Percentiles rank a stretch among this genome's conserved stretches.
phyloP scores from a whole-genome alignment of 192 early-diverging fungal genomes.

The Entrophospora sp. region DNA sequence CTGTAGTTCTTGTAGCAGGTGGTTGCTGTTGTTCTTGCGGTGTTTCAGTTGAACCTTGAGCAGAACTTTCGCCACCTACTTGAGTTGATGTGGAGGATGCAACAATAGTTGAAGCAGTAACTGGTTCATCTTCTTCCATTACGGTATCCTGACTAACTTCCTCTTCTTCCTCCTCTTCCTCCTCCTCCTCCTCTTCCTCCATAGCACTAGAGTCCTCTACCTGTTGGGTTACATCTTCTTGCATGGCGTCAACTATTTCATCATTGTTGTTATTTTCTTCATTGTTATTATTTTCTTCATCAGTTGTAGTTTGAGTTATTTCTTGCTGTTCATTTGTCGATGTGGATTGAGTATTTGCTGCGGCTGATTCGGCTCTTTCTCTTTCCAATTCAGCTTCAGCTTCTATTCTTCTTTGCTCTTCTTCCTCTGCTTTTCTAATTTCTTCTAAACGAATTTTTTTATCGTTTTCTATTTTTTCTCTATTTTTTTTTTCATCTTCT shows the following conservation, averaged over 20 bases:
- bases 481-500: slow-evolving; percentile 51
- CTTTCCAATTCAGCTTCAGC: slow-evolving; percentile 28
- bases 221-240: slow-evolving; percentile 25
- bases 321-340: too few species aligned
- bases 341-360: too few species aligned
- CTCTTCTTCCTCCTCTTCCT: too few species aligned
- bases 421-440: slow-evolving; percentile 47
- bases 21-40: slow-evolving; percentile 1
- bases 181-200: too few species aligned
- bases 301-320: background rate
- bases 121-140: background rate
- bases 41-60: background rate
- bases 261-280: slow-evolving; percentile 6
- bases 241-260: slow-evolving; percentile 25
- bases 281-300: background rate
- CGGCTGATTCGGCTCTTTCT: slow-evolving; percentile 33
- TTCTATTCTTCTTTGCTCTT: slow-evolving; percentile 35
- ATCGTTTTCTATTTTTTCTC: slow-evolving; percentile 47
- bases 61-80: slow-evolving; percentile 14
- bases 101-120: background rate
- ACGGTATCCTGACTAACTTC: background rate
- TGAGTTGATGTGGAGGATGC: slow-evolving; percentile 26
- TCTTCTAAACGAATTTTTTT: too few species aligned
- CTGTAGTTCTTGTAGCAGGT: slow-evolving; percentile 36
- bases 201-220: slow-evolving; percentile 21